Conservation (phyloP, 2,329 filamentous ascomycete species). For the Sarocladiaceae sp. region DNA sequence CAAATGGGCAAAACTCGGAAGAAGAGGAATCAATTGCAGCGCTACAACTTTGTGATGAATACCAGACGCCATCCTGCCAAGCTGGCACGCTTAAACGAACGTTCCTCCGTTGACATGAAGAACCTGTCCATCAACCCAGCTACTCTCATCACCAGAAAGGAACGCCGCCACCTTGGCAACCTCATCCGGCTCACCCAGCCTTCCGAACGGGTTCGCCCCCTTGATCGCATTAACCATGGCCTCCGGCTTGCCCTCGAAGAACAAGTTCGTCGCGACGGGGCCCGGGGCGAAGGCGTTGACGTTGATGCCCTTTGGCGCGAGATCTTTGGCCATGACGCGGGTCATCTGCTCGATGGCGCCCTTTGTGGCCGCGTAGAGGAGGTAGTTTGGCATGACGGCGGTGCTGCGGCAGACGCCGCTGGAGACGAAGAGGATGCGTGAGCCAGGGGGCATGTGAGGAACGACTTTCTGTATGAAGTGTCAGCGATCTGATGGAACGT, state of each 20-base stretch:
- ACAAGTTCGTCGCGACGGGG: conserved; percentile 50
- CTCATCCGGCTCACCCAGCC: conserved; percentile 16
- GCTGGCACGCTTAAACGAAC: not conserved
- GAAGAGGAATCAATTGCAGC: too few species aligned
- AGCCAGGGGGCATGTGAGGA: conserved; percentile 42
- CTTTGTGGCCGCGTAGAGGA: conserved; percentile 50
- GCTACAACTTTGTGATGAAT: not conserved
- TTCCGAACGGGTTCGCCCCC: conserved; percentile 14
- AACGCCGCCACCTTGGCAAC: conserved; percentile 16
- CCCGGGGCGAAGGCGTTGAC: conserved; percentile 35
- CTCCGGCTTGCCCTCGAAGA: conserved; percentile 43
- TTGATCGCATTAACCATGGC: conserved; percentile 35
- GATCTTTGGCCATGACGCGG: conserved; percentile 47
- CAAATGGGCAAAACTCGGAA: too few species aligned
- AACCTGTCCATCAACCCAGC: conserved; percentile 16
- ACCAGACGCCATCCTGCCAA: not conserved
- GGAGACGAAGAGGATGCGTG: conserved; percentile 46
- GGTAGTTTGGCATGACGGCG: conserved; percentile 35
- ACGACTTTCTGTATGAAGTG: conserved; percentile 35
- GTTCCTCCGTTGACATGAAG: conserved; percentile 16
- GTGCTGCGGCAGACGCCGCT: conserved; percentile 31
- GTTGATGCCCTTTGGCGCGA: conserved; percentile 42
- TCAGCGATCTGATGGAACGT: not conserved
- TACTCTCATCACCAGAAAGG: conserved; percentile 15
- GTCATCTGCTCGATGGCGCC: conserved; percentile 55